These are phyloP conservation scores for Nymphaea colorata DNA, from an alignment of 164 flowering plant genomes.

Conservation along the genomic window DNA sequence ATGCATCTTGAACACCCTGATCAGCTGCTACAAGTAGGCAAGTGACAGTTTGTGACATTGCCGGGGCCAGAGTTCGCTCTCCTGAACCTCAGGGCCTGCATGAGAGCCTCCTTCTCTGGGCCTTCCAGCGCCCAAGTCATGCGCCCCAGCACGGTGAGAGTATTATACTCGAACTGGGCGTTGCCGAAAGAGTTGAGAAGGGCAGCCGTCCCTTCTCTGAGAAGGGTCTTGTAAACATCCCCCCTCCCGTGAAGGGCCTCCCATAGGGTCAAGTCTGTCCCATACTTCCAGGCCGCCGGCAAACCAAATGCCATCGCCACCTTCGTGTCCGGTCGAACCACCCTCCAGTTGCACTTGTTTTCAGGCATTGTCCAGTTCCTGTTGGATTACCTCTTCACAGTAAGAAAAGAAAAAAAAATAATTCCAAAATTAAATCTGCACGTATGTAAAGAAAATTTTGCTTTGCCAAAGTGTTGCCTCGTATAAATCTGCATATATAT, in stretches of 20 bases:
- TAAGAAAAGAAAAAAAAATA: too few relatives aligned
- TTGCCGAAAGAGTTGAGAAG: conserved; percentile 85
- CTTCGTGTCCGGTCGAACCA: conserved; percentile 53
- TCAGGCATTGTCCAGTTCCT: conserved; percentile 76
- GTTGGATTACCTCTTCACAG: not conserved
- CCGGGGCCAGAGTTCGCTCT: conserved; percentile 67
- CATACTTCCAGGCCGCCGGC: conserved; percentile 50
- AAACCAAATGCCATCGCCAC: conserved; percentile 70
- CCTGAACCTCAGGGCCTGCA: conserved; percentile 57
- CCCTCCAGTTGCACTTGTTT: conserved; percentile 80
- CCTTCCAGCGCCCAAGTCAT: conserved; percentile 52
- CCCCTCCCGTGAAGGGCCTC: conserved; percentile 62
- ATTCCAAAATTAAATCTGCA: too few relatives aligned
- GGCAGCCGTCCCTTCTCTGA: conserved; percentile 77
- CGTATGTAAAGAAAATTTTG: too few relatives aligned
- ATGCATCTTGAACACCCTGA: too few relatives aligned
- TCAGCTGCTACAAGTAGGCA: not conserved
- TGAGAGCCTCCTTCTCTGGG: conserved; percentile 33
- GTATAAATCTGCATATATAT: too few relatives aligned
- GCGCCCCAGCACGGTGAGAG: conserved; percentile 30
- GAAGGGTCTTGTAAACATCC: conserved; percentile 65
- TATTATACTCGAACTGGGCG: conserved; percentile 40
- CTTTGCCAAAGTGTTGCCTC: too few relatives aligned
- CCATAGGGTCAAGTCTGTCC: conserved; percentile 59
- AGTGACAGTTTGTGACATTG: conserved; percentile 1